Evolutionary conservation across 2,329 filamentous ascomycete genomes (phyloP), one percentile per base, ranked within the genome.

Genomic region (Trichoderma sp.): DNA sequence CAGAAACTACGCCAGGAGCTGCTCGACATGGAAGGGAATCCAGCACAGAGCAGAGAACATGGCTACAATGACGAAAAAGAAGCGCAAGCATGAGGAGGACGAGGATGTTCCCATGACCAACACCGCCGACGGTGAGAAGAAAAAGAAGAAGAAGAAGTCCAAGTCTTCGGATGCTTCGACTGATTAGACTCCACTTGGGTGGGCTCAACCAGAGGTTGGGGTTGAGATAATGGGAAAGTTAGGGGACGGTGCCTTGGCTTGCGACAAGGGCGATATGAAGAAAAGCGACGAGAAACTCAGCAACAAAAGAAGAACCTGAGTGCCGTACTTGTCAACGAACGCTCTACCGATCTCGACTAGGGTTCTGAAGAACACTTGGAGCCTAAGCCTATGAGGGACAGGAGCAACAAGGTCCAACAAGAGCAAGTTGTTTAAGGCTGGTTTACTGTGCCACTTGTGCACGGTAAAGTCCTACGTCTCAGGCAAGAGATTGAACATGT

Each of bases 351-450:
- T 34, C 32, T 32, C 51, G 26, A 24, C 39, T 6, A 53, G 28
- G 21, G 61, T 12, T 18, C 69, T 64, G 0, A 73, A 57, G 0
- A 68, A 61, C 24, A 21, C 32, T 26, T 28, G 21, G 51, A 90
- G 80, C 86, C 89, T 70, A 86, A 90, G 78, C 88, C 91, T 82
- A 86, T 90, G 76, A 88, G 90, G 78, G 89, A 63, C 15, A 69
- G 62, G 56, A 43, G 39, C 63, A 72, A 72, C 39, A 68, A 62
- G 34, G 47, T 57, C 62, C n/a, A 60, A 67, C 53, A 51, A 58
- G 24, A 60, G 65, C 65, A 60, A 68, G 65, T 32, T 26, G 56
- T 53, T 12, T 57, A 9, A 60, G 34, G 65, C 36, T 60, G 53
- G 28, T 36, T 36, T 36, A 36, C 34, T 36, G 34, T 6, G 4